Conservation (phyloP, 169 alveolate genomes). For the Babesia bovis region DNA sequence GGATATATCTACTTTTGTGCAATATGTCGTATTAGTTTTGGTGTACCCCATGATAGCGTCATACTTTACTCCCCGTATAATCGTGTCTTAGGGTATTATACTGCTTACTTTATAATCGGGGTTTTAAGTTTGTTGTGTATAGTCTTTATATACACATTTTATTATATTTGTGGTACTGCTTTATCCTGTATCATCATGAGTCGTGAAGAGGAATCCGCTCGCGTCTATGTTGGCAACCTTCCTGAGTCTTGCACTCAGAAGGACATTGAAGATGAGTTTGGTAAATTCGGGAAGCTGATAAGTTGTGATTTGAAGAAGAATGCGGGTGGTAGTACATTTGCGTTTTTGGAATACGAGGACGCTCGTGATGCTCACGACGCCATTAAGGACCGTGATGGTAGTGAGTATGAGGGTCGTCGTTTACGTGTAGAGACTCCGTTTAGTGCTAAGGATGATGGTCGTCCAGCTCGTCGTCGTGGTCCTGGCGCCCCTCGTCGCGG, state of each 20-base stretch:
- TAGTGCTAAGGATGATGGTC: conserved; percentile 66
- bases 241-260: conserved; percentile 78
- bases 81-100: no score
- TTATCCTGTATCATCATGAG: no score
- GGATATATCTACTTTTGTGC: no score
- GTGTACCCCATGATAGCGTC: no score
- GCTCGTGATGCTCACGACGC: conserved; percentile 87
- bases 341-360: conserved; percentile 81
- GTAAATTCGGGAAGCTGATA: conserved; percentile 75
- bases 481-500: conserved; percentile 60
- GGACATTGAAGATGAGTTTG: conserved; percentile 82
- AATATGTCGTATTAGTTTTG: no score
- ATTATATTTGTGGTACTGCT: no score
- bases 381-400: conserved; percentile 79
- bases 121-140: no score
- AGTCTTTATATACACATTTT: no score
- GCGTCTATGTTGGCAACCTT: conserved; percentile 82
- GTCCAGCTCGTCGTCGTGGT: conserved; percentile 56
- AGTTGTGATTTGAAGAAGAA: conserved; percentile 79
- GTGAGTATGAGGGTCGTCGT: conserved; percentile 75
- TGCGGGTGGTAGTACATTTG: conserved; percentile 78
- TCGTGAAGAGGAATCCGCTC: conserved; percentile 64
- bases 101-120: no score
- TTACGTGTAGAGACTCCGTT: conserved; percentile 83
- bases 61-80: no score